Evolutionary conservation across 2,329 filamentous ascomycete species (phyloP).

Genomic region (Fusarium humuli): DNA sequence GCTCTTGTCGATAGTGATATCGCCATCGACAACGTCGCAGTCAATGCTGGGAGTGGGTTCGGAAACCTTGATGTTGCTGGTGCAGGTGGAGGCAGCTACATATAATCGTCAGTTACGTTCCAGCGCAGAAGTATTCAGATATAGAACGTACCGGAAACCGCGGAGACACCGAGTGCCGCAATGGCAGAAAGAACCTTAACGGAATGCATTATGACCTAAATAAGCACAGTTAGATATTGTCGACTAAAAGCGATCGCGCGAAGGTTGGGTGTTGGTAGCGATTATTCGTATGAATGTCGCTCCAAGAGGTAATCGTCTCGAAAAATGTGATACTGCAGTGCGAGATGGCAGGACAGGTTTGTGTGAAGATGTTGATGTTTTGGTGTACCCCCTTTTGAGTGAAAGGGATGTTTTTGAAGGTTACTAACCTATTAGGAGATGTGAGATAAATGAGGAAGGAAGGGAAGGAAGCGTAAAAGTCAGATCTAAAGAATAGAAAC

Average conservation of each 20-base stretch:
- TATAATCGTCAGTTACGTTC: conserved; percentile 3
- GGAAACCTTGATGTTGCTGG: conserved; percentile 70
- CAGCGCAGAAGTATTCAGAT: fast-evolving
- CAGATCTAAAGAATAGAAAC: conserved; percentile 21
- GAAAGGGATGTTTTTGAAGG: conserved; percentile 1
- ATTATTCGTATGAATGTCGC: conserved; percentile 29
- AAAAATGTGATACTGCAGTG: conserved; percentile 16
- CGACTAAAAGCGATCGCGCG: neutral
- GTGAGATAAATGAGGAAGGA: neutral
- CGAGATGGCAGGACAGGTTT: neutral
- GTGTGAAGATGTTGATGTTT: conserved; percentile 2
- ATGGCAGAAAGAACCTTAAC: conserved; percentile 59
- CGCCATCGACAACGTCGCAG: conserved; percentile 77
- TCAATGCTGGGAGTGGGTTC: conserved; percentile 70
- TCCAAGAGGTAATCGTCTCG: conserved; percentile 16
- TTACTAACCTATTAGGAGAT: conserved; percentile 40
- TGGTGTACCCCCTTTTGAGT: conserved; percentile 1
- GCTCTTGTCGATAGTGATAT: conserved; percentile 71
- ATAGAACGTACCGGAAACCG: conserved; percentile 57
- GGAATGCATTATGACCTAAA: conserved; percentile 60
- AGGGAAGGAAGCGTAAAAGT: conserved; percentile 17
- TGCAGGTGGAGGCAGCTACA: conserved; percentile 52
- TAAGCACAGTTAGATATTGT: conserved; percentile 33
- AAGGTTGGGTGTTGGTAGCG: neutral
- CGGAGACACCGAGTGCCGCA: conserved; percentile 55